phyloP scores from a whole-genome alignment of 2,329 filamentous ascomycete species.

The Penicillium sp. region DNA sequence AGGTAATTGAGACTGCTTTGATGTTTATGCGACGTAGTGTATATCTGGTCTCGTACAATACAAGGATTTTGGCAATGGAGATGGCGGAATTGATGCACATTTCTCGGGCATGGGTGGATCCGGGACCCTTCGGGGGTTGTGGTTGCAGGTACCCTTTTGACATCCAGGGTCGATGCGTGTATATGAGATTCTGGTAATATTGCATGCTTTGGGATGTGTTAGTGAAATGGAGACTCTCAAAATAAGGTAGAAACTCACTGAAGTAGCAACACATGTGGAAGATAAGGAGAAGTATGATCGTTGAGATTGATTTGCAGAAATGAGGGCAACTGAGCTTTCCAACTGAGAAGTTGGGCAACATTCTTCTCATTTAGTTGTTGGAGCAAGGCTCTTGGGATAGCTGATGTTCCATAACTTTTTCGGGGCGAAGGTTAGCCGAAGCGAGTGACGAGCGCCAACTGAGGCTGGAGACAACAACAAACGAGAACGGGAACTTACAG shows the following conservation, averaged over 20 bases:
- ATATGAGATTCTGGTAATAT: slow-evolving; percentile 31
- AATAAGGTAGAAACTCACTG: slow-evolving; percentile 14
- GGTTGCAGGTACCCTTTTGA: slow-evolving; percentile 27
- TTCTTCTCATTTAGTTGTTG: slow-evolving; percentile 19
- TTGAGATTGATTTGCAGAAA: slow-evolving; percentile 20
- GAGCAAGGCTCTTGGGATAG: slow-evolving; percentile 17
- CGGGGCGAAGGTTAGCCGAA: background rate
- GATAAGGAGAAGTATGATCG: slow-evolving; percentile 17
- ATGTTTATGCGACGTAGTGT: slow-evolving; percentile 13
- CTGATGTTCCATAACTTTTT: slow-evolving; percentile 11
- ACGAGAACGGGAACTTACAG: slow-evolving; percentile 14
- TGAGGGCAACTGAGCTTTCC: slow-evolving; percentile 23
- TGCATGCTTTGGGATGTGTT: slow-evolving; percentile 19
- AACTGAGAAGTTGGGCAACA: slow-evolving; percentile 16
- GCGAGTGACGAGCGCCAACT: background rate
- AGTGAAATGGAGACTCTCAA: background rate
- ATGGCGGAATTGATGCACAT: slow-evolving; percentile 17
- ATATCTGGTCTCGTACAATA: slow-evolving; percentile 11
- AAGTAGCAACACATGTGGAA: slow-evolving; percentile 24
- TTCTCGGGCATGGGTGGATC: slow-evolving; percentile 9
- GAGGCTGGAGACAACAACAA: background rate
- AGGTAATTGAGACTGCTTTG: slow-evolving; percentile 15
- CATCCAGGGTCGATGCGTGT: slow-evolving; percentile 31
- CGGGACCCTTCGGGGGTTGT: slow-evolving; percentile 18
- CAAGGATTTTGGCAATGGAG: slow-evolving; percentile 12